Base-by-base conservation (phyloP, 164 flowering plant species). In the Brasenia schreberi region DNA sequence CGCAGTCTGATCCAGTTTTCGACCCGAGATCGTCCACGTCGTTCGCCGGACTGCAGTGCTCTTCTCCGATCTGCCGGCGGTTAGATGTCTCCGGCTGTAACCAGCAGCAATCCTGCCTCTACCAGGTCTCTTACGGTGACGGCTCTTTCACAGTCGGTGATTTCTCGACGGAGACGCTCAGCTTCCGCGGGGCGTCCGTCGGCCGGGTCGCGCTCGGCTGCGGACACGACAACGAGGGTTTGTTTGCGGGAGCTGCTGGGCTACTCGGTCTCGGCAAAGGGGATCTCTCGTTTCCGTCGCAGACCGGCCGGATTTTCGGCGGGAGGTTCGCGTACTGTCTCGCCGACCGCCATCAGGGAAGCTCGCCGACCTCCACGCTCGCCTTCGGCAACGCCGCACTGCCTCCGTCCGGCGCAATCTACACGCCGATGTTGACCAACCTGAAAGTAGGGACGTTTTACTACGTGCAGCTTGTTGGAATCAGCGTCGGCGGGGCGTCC, bases 241-340 rank as follows among this genome's bases (percentile, higher is more conserved):
- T 92, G 56, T 95, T 95, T 75, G 88, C 85, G 14, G 99, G 97
- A 0, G 99, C 99, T 0, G 96, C 96, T 19, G 97, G 99, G 4
- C 68, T 95, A 59, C 66, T 95, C 5, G 99, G 99, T 0, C 83
- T 95, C 9, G 99, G 99, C 66, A 75, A 88, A 3, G 99, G 97
- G 4, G 75, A 64, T 19, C 67, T 95, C 19, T 88, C 97, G 0
- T 92, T 95, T 42, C 93, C 96, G 7, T 19, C 80, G 1, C 99
- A 89, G 45, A 74, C 88, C 64, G 92, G 89, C 7, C 68, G 64
- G 19, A 81, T 77, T 19, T 89, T 85, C 77, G 85, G 83, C 52
- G 64, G 66, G n/a, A 88, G 84, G 61, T 95, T 95, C 78, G 88
- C 96, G 0, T 95, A 95, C 79, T 95, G 99, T 59, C 67, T 95